A percentile compares a stretch with the other conserved stretches of the same genome.
Conservation (phyloP, 2,329 filamentous ascomycete genomes). For the Phaeosphaeriaceae sp. region DNA sequence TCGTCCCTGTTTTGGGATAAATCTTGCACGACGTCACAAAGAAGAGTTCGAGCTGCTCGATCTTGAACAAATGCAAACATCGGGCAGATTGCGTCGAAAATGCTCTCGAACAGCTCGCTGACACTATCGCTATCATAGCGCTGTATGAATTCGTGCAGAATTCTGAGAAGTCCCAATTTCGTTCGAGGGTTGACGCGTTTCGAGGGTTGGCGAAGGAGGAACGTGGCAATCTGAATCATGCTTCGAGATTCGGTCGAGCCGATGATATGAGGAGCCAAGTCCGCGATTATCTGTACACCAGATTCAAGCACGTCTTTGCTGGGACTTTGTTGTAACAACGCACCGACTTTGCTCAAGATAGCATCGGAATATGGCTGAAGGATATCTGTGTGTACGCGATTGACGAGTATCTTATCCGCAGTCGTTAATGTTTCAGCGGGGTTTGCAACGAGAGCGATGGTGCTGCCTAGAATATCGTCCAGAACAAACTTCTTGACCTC, state of each 20-base stretch:
- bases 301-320: conserved; percentile 80
- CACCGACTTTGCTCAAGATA: conserved; percentile 65
- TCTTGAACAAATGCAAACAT: conserved; percentile 94
- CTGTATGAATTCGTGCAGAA: conserved; percentile 81
- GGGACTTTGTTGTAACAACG: conserved; percentile 64
- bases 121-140: conserved; percentile 67
- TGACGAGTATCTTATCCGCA: conserved; percentile 65
- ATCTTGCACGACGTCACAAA: conserved; percentile 76
- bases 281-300: conserved; percentile 80
- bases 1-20: conserved; percentile 71
- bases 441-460: conserved; percentile 28
- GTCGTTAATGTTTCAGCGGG: conserved; percentile 26
- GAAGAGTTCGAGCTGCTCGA: conserved; percentile 73
- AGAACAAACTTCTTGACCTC: conserved; percentile 86
- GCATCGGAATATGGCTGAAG: conserved; percentile 73
- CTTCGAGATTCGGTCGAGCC: conserved; percentile 70
- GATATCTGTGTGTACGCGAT: conserved; percentile 45
- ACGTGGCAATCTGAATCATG: conserved; percentile 80
- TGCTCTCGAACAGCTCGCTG: conserved; percentile 65
- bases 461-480: conserved; percentile 70
- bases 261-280: conserved; percentile 61
- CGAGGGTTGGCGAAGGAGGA: conserved; percentile 84
- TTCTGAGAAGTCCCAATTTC: conserved; percentile 80
- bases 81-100: conserved; percentile 78
- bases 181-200: conserved; percentile 82